A percentile compares a stretch with the other conserved stretches of the same genome.
Evolutionary conservation across 495 filamentous ascomycete genomes (phyloP).

Genomic region (Trichoderma asperelloides): DNA sequence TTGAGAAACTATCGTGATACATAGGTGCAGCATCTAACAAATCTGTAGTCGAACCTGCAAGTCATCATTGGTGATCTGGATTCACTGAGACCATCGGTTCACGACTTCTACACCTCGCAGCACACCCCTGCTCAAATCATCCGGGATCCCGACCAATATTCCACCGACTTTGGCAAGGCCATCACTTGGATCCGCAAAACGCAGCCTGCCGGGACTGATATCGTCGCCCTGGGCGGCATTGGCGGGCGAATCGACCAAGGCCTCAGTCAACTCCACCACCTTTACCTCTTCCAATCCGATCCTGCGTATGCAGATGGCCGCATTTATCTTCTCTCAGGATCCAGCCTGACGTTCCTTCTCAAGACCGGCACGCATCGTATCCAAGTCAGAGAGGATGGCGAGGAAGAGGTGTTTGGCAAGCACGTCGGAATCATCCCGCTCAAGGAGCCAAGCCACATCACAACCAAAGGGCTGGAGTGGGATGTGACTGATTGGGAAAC

Average conservation of each 20-base stretch:
- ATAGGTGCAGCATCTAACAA: slow-evolving; percentile 16
- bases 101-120: slow-evolving; percentile 48
- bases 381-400: slow-evolving; percentile 39
- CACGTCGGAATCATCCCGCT: slow-evolving; percentile 83
- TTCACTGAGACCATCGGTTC: slow-evolving; percentile 54
- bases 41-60: slow-evolving; percentile 45
- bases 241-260: slow-evolving; percentile 89
- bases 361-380: slow-evolving; percentile 59
- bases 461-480: slow-evolving; percentile 78
- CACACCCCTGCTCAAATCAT: slow-evolving; percentile 44
- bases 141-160: slow-evolving; percentile 66
- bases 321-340: slow-evolving; percentile 65
- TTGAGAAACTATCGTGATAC: slow-evolving; percentile 3
- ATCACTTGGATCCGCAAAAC: slow-evolving; percentile 39
- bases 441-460: slow-evolving; percentile 60
- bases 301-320: slow-evolving; percentile 34
- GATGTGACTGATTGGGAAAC: slow-evolving; percentile 76
- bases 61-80: slow-evolving; percentile 84
- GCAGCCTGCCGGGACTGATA: slow-evolving; percentile 24
- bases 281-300: slow-evolving; percentile 50
- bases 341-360: slow-evolving; percentile 75
- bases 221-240: slow-evolving; percentile 73
- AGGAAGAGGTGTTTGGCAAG: slow-evolving; percentile 44
- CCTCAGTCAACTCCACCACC: slow-evolving; percentile 74
- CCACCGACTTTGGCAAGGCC: slow-evolving; percentile 63